These are phyloP conservation scores for Mycena filopes DNA, from an alignment of 768 basidiomycete species.

Conservation along the genomic window DNA sequence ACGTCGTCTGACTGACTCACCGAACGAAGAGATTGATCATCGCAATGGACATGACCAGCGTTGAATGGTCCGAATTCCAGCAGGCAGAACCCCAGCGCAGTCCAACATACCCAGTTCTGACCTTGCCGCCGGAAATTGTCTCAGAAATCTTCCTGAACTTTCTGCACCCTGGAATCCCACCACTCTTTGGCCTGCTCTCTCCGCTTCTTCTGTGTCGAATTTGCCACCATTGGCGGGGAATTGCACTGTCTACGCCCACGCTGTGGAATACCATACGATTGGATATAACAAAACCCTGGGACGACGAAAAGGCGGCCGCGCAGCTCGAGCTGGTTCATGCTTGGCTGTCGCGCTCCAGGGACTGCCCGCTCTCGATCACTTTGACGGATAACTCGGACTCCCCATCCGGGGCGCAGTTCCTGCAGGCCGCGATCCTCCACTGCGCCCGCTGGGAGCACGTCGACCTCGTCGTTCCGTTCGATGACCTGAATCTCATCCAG, in stretches of 20 bases:
- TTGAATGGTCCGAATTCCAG: too few relatives aligned
- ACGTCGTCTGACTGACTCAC: too few relatives aligned
- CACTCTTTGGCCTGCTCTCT: too few relatives aligned
- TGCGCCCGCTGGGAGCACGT: slow-evolving; percentile 14
- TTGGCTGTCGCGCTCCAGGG: too few relatives aligned
- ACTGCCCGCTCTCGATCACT: too few relatives aligned
- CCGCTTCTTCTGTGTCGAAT: neutral
- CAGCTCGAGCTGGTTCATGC: neutral
- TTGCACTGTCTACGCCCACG: neutral
- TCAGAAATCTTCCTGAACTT: too few relatives aligned
- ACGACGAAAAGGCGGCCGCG: neutral
- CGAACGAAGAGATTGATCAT: too few relatives aligned
- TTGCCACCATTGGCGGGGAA: neutral
- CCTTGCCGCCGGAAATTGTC: too few relatives aligned
- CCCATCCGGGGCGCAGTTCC: neutral
- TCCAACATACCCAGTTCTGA: too few relatives aligned
- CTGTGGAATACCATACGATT: neutral
- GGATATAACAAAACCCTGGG: neutral
- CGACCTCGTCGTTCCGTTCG: neutral
- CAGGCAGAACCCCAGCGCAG: too few relatives aligned
- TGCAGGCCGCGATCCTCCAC: neutral
- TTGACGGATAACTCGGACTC: neutral
- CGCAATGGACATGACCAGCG: too few relatives aligned
- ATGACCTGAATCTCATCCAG: neutral
- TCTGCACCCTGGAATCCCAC: too few relatives aligned